Conservation (phyloP, 306 rosid species). For the Ormosia semicastrata region DNA sequence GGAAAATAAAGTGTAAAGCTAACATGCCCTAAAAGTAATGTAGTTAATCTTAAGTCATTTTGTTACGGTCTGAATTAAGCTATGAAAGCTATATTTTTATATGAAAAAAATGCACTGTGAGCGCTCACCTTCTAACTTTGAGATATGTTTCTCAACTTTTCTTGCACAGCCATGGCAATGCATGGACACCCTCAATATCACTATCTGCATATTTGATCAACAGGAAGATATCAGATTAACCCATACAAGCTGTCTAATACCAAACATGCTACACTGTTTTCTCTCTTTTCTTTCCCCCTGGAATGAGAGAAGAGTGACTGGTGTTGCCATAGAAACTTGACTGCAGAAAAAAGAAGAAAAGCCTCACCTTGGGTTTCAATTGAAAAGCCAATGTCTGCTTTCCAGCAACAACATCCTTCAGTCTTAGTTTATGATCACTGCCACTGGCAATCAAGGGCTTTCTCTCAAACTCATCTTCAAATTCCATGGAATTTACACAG, state of each 20-base stretch:
- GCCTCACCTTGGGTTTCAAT: conserved; percentile 78
- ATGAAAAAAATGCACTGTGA: not conserved
- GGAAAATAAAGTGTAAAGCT: not conserved
- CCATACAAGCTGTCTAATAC: not conserved
- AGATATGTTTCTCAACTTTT: conserved; percentile 84
- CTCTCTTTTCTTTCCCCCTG: no score
- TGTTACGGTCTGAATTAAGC: not conserved
- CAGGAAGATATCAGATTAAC: not conserved
- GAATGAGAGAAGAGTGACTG: not conserved
- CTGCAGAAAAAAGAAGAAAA: conserved; percentile 10
- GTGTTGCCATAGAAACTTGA: not conserved
- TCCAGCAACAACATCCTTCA: conserved; percentile 73
- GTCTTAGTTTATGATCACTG: conserved; percentile 41
- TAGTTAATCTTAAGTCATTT: not conserved
- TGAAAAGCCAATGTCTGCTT: conserved; percentile 84
- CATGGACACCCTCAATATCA: conserved; percentile 84
- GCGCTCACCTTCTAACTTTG: conserved; percentile 73
- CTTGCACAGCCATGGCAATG: conserved; percentile 93
- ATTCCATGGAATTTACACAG: conserved; percentile 60
- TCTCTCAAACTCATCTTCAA: conserved; percentile 60
- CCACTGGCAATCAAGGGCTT: conserved; percentile 51
- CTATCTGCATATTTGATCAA: conserved; percentile 52
- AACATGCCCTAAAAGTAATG: not conserved
- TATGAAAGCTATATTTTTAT: conserved; percentile 1
- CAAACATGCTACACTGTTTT: not conserved